These are phyloP conservation scores for Verticillium alfalfae DNA, from an alignment of 2,329 filamentous ascomycete genomes.

Conservation along the genomic window DNA sequence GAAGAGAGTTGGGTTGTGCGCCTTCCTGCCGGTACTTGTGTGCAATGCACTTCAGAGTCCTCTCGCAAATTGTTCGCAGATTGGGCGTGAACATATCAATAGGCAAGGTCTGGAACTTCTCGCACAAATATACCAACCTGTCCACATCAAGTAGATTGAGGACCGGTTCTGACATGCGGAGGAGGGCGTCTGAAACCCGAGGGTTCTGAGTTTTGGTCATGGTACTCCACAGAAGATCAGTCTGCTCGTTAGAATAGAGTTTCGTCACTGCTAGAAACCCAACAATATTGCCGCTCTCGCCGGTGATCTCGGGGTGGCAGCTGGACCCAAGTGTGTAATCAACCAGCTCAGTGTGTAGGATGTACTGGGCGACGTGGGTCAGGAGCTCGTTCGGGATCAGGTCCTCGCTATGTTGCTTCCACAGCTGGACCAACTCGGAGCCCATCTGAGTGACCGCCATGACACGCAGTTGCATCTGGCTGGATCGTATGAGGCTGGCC, in stretches of 20 bases:
- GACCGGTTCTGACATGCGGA: slow-evolving; percentile 55
- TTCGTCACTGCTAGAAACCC: slow-evolving; percentile 79
- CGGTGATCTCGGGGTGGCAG: slow-evolving; percentile 86
- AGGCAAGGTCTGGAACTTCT: slow-evolving; percentile 62
- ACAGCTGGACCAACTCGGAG: slow-evolving; percentile 61
- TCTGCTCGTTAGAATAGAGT: slow-evolving; percentile 65
- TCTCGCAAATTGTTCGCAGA: slow-evolving; percentile 58
- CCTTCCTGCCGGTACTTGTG: slow-evolving; percentile 9
- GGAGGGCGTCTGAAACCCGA: slow-evolving; percentile 73
- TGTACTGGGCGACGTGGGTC: slow-evolving; percentile 61
- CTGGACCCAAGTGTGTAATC: slow-evolving; percentile 86
- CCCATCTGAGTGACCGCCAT: slow-evolving; percentile 73
- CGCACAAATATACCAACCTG: slow-evolving; percentile 59
- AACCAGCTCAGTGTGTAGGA: slow-evolving; percentile 66
- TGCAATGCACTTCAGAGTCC: slow-evolving; percentile 44
- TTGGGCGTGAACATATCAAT: slow-evolving; percentile 55
- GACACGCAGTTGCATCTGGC: slow-evolving; percentile 86
- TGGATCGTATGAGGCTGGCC: slow-evolving; percentile 70
- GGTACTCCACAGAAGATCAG: slow-evolving; percentile 79
- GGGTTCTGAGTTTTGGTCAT: slow-evolving; percentile 78
- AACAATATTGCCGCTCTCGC: slow-evolving; percentile 75
- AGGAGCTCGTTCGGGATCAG: slow-evolving; percentile 44
- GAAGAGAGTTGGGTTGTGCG: slow-evolving; percentile 11
- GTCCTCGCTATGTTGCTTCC: slow-evolving; percentile 46
- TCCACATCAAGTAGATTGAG: slow-evolving; percentile 41